These are phyloP conservation scores for Leucogyrophana mollusca DNA, from an alignment of 768 basidiomycete genomes.

Conservation along the genomic window DNA sequence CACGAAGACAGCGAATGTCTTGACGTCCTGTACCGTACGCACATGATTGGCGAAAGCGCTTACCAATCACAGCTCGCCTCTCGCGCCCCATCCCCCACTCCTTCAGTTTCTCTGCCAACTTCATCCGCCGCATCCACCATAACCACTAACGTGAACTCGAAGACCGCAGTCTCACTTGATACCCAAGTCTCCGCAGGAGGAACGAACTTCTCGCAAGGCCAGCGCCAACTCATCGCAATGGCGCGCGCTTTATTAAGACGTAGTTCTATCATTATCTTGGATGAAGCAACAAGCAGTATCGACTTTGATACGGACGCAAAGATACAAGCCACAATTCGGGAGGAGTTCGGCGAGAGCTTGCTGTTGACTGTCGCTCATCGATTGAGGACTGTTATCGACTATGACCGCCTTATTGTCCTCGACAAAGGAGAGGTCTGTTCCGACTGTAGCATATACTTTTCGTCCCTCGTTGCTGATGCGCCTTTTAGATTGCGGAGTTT, in stretches of 20 bases:
- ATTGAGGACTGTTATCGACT: constrained; percentile 70
- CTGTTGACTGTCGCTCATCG: constrained; percentile 68
- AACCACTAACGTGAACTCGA: constrained; percentile 27
- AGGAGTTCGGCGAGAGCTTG: constrained; percentile 58
- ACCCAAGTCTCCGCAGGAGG: constrained; percentile 58
- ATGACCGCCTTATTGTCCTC: constrained; percentile 69
- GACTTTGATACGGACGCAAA: constrained; percentile 60
- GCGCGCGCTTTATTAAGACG: constrained; percentile 60
- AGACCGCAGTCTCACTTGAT: constrained; percentile 39
- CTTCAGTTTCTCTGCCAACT: constrained; percentile 13
- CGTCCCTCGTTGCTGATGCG: not conserved
- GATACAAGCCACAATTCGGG: constrained; percentile 68
- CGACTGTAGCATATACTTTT: constrained; percentile 28
- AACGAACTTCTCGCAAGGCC: constrained; percentile 73
- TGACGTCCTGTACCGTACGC: constrained; percentile 49
- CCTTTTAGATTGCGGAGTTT: constrained; percentile 52
- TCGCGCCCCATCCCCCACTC: constrained; percentile 32
- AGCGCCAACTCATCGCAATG: constrained; percentile 68
- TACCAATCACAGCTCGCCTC: constrained; percentile 33
- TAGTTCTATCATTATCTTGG: constrained; percentile 60
- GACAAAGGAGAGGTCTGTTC: constrained; percentile 40
- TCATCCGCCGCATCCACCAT: constrained; percentile 25
- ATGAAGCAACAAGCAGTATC: constrained; percentile 51
- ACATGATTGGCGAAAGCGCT: constrained; percentile 39
- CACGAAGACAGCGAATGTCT: constrained; percentile 48